A percentile compares a stretch with the other conserved stretches of the same genome.
phyloP scores from a whole-genome alignment of 371 early-diverging fungal genomes.

The Mortierella sp. region DNA sequence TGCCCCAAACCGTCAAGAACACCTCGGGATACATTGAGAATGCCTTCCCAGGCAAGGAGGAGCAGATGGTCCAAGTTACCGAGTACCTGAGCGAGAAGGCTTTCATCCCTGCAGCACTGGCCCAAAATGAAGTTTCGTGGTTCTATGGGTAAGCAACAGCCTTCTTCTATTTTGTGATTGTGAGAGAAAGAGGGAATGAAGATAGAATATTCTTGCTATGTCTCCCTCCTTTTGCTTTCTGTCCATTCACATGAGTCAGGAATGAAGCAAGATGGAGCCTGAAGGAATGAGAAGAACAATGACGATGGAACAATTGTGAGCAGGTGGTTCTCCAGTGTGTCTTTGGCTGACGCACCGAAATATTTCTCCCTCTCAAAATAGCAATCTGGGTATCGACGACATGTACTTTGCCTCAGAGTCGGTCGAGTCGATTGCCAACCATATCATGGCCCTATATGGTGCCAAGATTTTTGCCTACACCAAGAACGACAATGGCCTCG shows the following conservation, averaged over 20 bases:
- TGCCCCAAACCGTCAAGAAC: slow-evolving; percentile 57
- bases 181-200: neutral
- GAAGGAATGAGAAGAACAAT: neutral
- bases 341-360: neutral
- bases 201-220: neutral
- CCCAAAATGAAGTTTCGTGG: slow-evolving; percentile 92
- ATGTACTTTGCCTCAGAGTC: slow-evolving; percentile 95
- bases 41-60: slow-evolving; percentile 88
- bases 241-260: neutral
- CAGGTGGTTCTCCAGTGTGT: too few relatives aligned
- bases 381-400: slow-evolving; percentile 97
- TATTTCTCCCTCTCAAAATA: slow-evolving; percentile 58
- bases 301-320: neutral
- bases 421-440: slow-evolving; percentile 93
- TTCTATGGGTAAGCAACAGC: slow-evolving; percentile 85
- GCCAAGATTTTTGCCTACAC: slow-evolving; percentile 94
- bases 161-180: too few relatives aligned
- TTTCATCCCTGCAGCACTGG: slow-evolving; percentile 90
- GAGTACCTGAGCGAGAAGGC: slow-evolving; percentile 86
- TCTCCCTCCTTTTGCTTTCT: neutral
- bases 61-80: slow-evolving; percentile 89
- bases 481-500: slow-evolving; percentile 86
- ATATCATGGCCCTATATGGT: slow-evolving; percentile 96
- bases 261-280: neutral
- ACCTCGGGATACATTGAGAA: slow-evolving; percentile 78